Conservation (phyloP, 306 rosid genomes). For the Lotus japonicus region DNA sequence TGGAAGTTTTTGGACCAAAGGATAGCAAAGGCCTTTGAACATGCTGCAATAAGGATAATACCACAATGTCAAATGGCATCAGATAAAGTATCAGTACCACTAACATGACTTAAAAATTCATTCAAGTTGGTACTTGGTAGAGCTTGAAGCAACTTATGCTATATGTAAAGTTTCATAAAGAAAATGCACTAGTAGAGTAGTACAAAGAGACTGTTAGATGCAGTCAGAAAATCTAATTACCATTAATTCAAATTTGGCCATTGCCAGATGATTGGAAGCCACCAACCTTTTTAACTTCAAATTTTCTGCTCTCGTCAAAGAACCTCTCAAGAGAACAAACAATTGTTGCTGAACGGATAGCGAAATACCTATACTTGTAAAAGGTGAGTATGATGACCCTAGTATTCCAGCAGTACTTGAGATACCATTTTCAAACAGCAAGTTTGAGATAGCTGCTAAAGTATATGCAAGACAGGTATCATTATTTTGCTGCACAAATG, state of each 20-base stretch:
- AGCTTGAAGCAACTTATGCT: background rate
- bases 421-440: slow-evolving; percentile 91
- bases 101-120: slow-evolving; percentile 1
- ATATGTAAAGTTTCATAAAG: background rate
- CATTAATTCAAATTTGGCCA: slow-evolving; percentile 90
- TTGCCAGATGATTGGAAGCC: slow-evolving; percentile 94
- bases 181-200: background rate
- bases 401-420: slow-evolving; percentile 80
- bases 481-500: slow-evolving; percentile 82
- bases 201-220: background rate
- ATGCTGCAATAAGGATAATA: slow-evolving; percentile 54
- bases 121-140: background rate
- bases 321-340: slow-evolving; percentile 88
- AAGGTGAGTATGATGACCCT: slow-evolving; percentile 87
- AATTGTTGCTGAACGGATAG: slow-evolving; percentile 90
- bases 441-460: slow-evolving; percentile 83
- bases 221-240: slow-evolving; percentile 38
- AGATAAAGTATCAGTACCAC: background rate
- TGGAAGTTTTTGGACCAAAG: slow-evolving; percentile 88
- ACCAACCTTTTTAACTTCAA: slow-evolving; percentile 76
- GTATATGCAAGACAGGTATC: slow-evolving; percentile 92
- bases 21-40: slow-evolving; percentile 88
- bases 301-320: slow-evolving; percentile 90
- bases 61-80: slow-evolving; percentile 8
- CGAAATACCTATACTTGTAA: slow-evolving; percentile 75